Base-by-base conservation (phyloP, 1,284 basidiomycete species). In the Ganoderma lucidum region DNA sequence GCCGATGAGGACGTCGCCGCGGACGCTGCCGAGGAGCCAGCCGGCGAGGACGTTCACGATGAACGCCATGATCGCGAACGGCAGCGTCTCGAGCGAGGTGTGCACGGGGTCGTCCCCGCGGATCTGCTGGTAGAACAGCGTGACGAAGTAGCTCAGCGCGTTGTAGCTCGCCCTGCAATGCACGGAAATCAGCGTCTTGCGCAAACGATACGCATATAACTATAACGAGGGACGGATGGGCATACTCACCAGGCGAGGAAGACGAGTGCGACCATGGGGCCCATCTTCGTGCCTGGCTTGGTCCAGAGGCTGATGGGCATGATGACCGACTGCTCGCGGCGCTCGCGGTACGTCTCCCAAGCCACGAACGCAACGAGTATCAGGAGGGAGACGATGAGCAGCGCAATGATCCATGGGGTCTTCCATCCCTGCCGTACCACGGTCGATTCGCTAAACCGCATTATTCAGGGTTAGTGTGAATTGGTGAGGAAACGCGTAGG, bases 301-400 rank as follows among this genome's bases (percentile, higher is more conserved):
- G 73, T 73, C 81, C 81, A 82, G 58, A 82, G 80, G 70, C 75
- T 79, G 63, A 78, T 76, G n/a, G 81, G 81, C 60, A 82, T 72
- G 30, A 82, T 73, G 30, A 81, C 80, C 8, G 80, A 78, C 59
- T 73, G 59, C 39, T 73, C 75, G 23, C 69, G 73, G 17, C 69
- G 67, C 70, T 82, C 81, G 59, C 81, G 75, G 62, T 74, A 77
- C 23, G 71, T 67, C 70, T 82, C 80, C 73, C 80, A 82, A 55
- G 73, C 75, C n/a, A 79, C 70, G 65, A 82, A 81, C 0, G 71
- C 61, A 12, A 68, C 73, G 2, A 82, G 70, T 37, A 81, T 68
- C 17, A 80, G 41, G 28, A 80, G 60, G 4, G 81, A 79, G 14
- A 75, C 76, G 42, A 74, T 74, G 44, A 80, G 70, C 6, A 80